Percentiles rank a stretch among this genome's conserved stretches.
Conservation (phyloP, 306 rosid genomes). For the Comarum palustre region DNA sequence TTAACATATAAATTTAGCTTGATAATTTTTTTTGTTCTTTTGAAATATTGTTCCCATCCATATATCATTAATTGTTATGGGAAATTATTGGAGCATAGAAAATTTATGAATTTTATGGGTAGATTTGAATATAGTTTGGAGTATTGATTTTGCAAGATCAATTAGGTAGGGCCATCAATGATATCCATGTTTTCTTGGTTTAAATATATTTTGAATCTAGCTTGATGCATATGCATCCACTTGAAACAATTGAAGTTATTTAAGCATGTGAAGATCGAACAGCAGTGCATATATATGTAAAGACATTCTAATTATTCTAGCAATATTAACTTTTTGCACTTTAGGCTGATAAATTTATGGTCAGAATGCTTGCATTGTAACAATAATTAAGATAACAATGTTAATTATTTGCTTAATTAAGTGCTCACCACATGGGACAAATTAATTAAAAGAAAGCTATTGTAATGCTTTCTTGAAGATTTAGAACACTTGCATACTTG, state of each 20-base stretch:
- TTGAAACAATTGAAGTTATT: not conserved
- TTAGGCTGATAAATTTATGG: not conserved
- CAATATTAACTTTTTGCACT: not conserved
- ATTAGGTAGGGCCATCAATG: conserved; percentile 7
- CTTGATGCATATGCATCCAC: not conserved
- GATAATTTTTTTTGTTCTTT: too few relatives aligned
- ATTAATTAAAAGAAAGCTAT: conserved; percentile 11
- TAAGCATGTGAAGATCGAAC: conserved; percentile 35
- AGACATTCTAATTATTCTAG: conserved; percentile 38
- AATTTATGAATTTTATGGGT: not conserved
- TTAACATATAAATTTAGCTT: too few relatives aligned
- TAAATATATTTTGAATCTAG: not conserved
- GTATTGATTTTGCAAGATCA: conserved; percentile 7
- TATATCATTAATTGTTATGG: too few relatives aligned
- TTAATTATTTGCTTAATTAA: not conserved
- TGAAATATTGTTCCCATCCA: too few relatives aligned
- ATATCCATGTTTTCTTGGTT: not conserved
- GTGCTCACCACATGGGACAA: conserved; percentile 35
- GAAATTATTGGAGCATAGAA: too few relatives aligned
- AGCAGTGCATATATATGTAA: conserved; percentile 19
- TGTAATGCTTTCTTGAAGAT: conserved; percentile 11
- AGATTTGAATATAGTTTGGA: not conserved
- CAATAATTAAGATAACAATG: not conserved
- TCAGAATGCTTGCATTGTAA: not conserved
- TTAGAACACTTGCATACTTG: not conserved